Percentiles rank a stretch among this genome's conserved stretches.
phyloP scores from a whole-genome alignment of 441 rosid genomes.

The Adansonia rubrostipa region DNA sequence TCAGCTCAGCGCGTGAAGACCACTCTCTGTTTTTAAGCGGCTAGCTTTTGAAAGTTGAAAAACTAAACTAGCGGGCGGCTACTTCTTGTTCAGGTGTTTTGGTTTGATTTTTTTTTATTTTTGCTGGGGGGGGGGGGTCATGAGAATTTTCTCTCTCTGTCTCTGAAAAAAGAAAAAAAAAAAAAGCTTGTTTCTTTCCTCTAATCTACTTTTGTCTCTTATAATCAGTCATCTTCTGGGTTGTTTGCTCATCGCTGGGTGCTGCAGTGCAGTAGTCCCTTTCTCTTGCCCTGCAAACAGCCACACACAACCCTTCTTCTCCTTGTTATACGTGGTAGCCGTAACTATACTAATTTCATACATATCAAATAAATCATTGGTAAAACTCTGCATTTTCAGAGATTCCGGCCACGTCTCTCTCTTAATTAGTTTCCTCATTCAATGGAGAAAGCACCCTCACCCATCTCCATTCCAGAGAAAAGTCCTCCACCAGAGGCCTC shows the following conservation, averaged over 20 bases:
- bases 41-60: constrained; percentile 29
- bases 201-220: constrained; percentile 28
- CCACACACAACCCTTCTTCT: constrained; percentile 1
- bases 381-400: constrained; percentile 12
- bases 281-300: constrained; percentile 8
- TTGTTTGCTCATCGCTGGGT: constrained; percentile 24
- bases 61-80: constrained; percentile 39
- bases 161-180: too few relatives aligned
- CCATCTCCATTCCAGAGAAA: constrained; percentile 44
- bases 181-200: constrained; percentile 14
- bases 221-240: constrained; percentile 12
- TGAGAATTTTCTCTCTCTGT: background rate
- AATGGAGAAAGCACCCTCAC: constrained; percentile 64
- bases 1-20: constrained; percentile 20
- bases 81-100: constrained; percentile 18
- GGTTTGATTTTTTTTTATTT: background rate
- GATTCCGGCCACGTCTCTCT: constrained; percentile 25
- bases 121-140: background rate
- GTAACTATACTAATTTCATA: background rate
- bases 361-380: background rate
- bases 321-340: background rate
- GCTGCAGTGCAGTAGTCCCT: constrained; percentile 18
- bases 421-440: background rate
- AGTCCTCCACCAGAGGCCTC: constrained; percentile 38
- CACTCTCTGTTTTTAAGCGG: constrained; percentile 33